A percentile compares a stretch with the other conserved stretches of the same genome.
Evolutionary conservation across 352 stramenopile species (phyloP).

Genomic region (Globisporangium barbulae): DNA sequence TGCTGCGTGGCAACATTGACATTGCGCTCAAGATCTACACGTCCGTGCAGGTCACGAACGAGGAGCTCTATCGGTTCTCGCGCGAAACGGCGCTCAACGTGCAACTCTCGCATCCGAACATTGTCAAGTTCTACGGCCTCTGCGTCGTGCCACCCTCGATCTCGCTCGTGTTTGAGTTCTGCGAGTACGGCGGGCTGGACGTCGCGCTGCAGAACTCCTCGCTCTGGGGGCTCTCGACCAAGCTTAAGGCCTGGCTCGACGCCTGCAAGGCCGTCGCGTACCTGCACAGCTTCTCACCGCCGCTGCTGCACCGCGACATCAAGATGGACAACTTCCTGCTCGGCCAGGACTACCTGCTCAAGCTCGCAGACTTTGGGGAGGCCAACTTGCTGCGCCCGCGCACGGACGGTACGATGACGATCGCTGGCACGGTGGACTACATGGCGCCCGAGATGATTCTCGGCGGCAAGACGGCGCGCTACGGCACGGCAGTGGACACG

Average conservation of each 20-base stretch:
- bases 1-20: slow-evolving; percentile 43
- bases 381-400: slow-evolving; percentile 76
- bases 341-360: slow-evolving; percentile 73
- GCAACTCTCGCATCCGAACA: slow-evolving; percentile 78
- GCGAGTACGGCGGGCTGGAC: slow-evolving; percentile 77
- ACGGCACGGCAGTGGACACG: slow-evolving; percentile 75
- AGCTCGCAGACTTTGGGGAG: slow-evolving; percentile 84
- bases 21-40: slow-evolving; percentile 89
- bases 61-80: slow-evolving; percentile 79
- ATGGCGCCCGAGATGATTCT: slow-evolving; percentile 87
- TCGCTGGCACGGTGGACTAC: slow-evolving; percentile 82
- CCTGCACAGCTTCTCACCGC: slow-evolving; percentile 79
- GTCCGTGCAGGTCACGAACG: slow-evolving; percentile 75
- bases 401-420: slow-evolving; percentile 81
- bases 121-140: slow-evolving; percentile 78
- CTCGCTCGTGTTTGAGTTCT: slow-evolving; percentile 86
- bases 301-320: slow-evolving; percentile 78
- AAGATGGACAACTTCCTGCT: slow-evolving; percentile 87
- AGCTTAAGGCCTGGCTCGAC: slow-evolving; percentile 84
- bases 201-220: slow-evolving; percentile 49
- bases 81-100: slow-evolving; percentile 79
- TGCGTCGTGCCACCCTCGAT: slow-evolving; percentile 84
- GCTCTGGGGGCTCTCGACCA: slow-evolving; percentile 58
- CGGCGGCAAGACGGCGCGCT: slow-evolving; percentile 73
- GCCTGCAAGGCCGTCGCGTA: slow-evolving; percentile 78